Percentiles rank a stretch among this genome's conserved stretches.
Conservation (phyloP, 305 asterid species). For the Withania somnifera region DNA sequence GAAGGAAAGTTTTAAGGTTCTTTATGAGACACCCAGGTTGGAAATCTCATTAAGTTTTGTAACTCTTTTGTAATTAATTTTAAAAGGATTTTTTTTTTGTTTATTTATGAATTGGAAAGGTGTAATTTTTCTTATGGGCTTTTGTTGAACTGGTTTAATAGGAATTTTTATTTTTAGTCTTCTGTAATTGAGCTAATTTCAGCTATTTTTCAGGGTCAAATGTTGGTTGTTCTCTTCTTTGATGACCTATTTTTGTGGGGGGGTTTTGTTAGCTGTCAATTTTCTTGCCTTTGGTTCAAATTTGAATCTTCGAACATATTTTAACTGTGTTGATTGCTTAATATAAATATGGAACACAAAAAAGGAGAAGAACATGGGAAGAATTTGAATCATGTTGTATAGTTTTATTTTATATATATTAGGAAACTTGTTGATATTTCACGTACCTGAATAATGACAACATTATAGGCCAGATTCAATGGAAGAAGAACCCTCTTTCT, state of each 20-base stretch:
- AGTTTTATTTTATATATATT: not conserved
- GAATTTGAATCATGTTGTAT: not conserved
- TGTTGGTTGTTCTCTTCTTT: conserved; percentile 2
- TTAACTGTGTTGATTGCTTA: not conserved
- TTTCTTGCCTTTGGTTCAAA: not conserved
- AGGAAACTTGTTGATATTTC: not conserved
- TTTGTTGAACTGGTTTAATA: not conserved
- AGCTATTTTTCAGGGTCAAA: conserved; percentile 9
- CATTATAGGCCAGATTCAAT: not conserved
- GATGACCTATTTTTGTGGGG: not conserved
- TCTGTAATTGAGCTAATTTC: not conserved
- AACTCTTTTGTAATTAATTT: not conserved
- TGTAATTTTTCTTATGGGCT: not conserved
- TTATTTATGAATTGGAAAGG: not conserved
- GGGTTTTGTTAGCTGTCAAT: not conserved
- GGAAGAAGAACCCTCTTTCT: not conserved
- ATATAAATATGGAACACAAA: not conserved
- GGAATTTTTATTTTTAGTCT: not conserved
- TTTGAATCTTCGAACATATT: conserved; percentile 3
- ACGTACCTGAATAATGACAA: not conserved
- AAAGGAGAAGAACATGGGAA: not conserved
- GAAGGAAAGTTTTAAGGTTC: conserved; percentile 11
- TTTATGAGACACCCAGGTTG: not conserved
- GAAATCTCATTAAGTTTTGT: not conserved
- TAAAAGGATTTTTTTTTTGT: not conserved